phyloP scores from a whole-genome alignment of 257 asterid genomes.

The Rauvolfia tetraphylla region DNA sequence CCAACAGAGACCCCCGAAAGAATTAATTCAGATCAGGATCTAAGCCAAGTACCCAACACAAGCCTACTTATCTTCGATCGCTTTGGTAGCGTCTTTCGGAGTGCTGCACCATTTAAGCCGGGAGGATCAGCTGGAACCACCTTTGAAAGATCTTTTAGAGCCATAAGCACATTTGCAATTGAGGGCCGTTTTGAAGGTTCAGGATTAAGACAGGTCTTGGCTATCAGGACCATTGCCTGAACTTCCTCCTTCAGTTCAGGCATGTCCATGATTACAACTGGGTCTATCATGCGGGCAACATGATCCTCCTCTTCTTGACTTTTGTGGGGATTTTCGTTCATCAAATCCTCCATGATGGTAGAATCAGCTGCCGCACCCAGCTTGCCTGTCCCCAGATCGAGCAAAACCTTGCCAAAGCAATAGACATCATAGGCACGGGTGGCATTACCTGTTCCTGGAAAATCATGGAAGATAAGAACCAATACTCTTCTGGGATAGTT shows the following conservation, averaged over 20 bases:
- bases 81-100: no score
- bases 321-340: slow-evolving; percentile 3
- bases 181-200: slow-evolving; percentile 13
- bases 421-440: slow-evolving; percentile 24
- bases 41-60: no score
- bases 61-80: no score
- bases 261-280: slow-evolving; percentile 12
- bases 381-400: slow-evolving; percentile 24
- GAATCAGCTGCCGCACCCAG: slow-evolving; percentile 12
- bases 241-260: slow-evolving; percentile 4
- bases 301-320: no score
- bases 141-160: slow-evolving; percentile 1
- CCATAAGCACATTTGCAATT: slow-evolving; percentile 20
- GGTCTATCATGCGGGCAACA: slow-evolving; percentile 16
- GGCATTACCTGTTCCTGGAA: slow-evolving; percentile 9
- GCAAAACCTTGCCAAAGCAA: slow-evolving; percentile 24
- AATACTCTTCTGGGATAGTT: background rate
- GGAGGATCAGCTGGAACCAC: no score
- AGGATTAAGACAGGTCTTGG: slow-evolving; percentile 24
- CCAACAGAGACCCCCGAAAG: no score
- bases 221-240: slow-evolving; percentile 23
- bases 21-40: no score
- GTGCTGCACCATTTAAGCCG: no score
- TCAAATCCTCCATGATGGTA: slow-evolving; percentile 14
- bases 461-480: background rate